Conservation (phyloP, 2,329 filamentous ascomycete genomes). For the Aspergillus oerlinghausenensis region DNA sequence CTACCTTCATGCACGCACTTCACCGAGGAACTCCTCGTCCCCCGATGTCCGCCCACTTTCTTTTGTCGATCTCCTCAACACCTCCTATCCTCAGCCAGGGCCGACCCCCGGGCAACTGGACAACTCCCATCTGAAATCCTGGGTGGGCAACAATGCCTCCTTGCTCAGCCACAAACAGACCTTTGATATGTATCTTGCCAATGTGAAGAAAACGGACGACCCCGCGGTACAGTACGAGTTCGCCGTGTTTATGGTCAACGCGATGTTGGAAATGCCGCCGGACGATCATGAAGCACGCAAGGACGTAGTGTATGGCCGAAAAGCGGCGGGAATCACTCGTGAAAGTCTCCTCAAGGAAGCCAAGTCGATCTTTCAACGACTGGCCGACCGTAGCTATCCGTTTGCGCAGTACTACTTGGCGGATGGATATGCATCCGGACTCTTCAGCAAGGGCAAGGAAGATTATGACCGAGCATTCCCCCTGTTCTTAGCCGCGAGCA, state of each 20-base stretch:
- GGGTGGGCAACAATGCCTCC: conserved; percentile 84
- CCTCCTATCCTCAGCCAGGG: conserved; percentile 75
- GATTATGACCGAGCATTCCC: conserved; percentile 90
- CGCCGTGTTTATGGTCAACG: conserved; percentile 86
- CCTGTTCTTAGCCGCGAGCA: conserved; percentile 86
- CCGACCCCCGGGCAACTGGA: conserved; percentile 63
- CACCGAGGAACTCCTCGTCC: conserved; percentile 50
- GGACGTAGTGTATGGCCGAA: conserved; percentile 15
- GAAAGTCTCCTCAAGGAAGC: conserved; percentile 76
- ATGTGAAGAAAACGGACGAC: conserved; percentile 96
- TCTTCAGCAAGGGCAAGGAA: conserved; percentile 91
- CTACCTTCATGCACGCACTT: conserved; percentile 44
- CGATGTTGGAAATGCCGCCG: conserved; percentile 72
- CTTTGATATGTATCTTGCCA: conserved; percentile 93
- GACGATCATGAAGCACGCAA: conserved; percentile 37
- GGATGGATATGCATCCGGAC: conserved; percentile 86
- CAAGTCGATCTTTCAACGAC: conserved; percentile 77
- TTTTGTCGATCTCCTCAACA: conserved; percentile 58
- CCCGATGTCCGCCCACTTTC: conserved; percentile 56
- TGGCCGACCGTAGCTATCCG: conserved; percentile 84
- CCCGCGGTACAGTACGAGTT: conserved; percentile 91
- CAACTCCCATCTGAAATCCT: conserved; percentile 73
- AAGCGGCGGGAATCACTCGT: conserved; percentile 47
- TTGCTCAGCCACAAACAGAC: conserved; percentile 89
- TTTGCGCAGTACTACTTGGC: conserved; percentile 98